Conservation (phyloP, 352 stramenopile species). For the Globisporangium megalacanthum region DNA sequence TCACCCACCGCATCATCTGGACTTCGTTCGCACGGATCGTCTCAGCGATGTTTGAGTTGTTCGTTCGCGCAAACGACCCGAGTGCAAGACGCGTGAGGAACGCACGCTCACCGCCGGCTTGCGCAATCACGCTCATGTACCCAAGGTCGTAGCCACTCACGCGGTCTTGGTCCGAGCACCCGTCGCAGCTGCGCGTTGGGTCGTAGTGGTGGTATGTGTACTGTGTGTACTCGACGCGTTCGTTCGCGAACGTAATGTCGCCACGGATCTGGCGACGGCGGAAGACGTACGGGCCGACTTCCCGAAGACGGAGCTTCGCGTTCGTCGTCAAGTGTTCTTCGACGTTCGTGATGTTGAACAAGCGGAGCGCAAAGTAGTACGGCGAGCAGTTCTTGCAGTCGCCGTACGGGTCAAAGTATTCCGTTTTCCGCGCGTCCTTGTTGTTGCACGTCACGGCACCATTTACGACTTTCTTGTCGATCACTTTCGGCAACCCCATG, state of each 20-base stretch:
- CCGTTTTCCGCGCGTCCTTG: constrained; percentile 23
- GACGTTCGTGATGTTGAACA: constrained; percentile 29
- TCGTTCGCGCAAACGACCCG: constrained; percentile 6
- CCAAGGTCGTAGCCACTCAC: constrained; percentile 20
- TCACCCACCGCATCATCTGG: constrained; percentile 19
- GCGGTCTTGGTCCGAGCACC: constrained; percentile 16
- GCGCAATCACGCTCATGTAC: constrained; percentile 26
- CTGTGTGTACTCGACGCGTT: constrained; percentile 19
- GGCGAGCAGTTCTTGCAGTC: constrained; percentile 52
- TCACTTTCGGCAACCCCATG: constrained; percentile 24
- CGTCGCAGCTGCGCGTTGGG: constrained; percentile 8
- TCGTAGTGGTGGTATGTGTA: constrained; percentile 29
- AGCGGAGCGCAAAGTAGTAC: constrained; percentile 44
- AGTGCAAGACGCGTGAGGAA: constrained; percentile 15
- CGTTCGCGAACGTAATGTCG: constrained; percentile 16
- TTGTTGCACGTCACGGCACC: constrained; percentile 38
- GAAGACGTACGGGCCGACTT: constrained; percentile 31
- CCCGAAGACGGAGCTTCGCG: constrained; percentile 21
- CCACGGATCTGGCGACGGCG: constrained; percentile 27
- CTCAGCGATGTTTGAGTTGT: neutral
- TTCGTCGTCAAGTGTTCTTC: constrained; percentile 28
- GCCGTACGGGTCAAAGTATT: constrained; percentile 42
- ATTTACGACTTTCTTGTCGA: constrained; percentile 33
- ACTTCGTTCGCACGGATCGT: constrained; percentile 10
- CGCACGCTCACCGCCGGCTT: constrained; percentile 18